Conservation (phyloP, 1,284 basidiomycete genomes). For the Heterobasidion irregulare region DNA sequence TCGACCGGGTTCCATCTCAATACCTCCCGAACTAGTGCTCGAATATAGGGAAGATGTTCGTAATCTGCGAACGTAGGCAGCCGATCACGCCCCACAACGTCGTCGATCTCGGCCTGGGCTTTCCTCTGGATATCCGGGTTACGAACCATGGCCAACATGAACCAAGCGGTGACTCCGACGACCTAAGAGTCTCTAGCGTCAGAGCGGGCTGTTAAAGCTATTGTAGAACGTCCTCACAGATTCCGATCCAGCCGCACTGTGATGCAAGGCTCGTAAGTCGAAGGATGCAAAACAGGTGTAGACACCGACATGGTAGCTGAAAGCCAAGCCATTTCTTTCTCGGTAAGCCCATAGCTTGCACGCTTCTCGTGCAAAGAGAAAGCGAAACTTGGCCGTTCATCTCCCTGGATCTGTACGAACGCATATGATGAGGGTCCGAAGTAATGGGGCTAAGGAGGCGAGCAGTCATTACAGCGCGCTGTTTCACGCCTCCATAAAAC, state of each 20-base stretch:
- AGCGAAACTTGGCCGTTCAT: background rate
- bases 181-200: conserved; percentile 2
- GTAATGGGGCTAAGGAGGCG: too few species aligned
- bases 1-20: conserved; percentile 12
- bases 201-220: background rate
- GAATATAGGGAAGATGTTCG: conserved; percentile 11
- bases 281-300: background rate
- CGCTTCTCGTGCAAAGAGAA: background rate
- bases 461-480: too few species aligned
- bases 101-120: conserved; percentile 14
- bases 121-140: conserved; percentile 9
- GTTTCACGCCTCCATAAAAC: too few species aligned
- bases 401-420: too few species aligned
- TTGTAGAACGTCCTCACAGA: background rate
- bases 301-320: background rate
- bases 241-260: background rate
- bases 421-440: too few species aligned
- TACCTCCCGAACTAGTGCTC: conserved; percentile 12
- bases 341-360: background rate
- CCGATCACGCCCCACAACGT: conserved; percentile 9
- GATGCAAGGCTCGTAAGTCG: background rate
- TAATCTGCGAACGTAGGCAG: conserved; percentile 10
- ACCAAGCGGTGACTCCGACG: conserved; percentile 8
- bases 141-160: conserved; percentile 11
- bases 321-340: background rate